Evolutionary conservation across 345 rosid species (phyloP).

Genomic region (Salix caprea): DNA sequence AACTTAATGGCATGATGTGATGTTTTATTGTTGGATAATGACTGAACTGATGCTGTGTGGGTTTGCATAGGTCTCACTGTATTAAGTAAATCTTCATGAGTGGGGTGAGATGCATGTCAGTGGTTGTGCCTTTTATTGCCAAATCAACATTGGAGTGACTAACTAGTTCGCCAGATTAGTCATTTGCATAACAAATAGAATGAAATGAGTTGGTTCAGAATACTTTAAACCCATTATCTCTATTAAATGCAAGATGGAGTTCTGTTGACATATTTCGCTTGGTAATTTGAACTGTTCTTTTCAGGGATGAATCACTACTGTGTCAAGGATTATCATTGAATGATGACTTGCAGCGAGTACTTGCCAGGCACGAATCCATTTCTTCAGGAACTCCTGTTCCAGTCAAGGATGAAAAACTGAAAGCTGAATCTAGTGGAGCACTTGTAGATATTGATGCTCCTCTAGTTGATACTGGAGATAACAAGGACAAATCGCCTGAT

Average conservation of each 20-base stretch:
- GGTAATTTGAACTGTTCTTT: constrained; percentile 7
- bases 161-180: not conserved
- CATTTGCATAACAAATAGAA: not conserved
- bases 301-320: constrained; percentile 88
- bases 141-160: not conserved
- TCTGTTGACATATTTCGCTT: not conserved
- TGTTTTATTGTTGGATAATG: not conserved
- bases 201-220: not conserved
- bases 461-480: constrained; percentile 67
- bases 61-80: not conserved
- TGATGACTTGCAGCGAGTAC: constrained; percentile 93
- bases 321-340: constrained; percentile 87
- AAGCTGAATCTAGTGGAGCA: constrained; percentile 49
- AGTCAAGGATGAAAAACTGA: constrained; percentile 36
- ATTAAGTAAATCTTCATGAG: not conserved
- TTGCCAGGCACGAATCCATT: constrained; percentile 82
- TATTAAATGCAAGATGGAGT: not conserved
- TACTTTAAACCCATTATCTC: not conserved
- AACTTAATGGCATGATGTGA: not conserved
- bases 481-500: constrained; percentile 39
- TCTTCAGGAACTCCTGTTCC: constrained; percentile 59
- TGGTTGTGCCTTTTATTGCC: not conserved
- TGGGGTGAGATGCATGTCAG: not conserved
- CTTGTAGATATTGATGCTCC: constrained; percentile 60
- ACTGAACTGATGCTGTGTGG: not conserved